Evolutionary conservation across 2,329 filamentous ascomycete genomes (phyloP), one percentile per base, ranked within the genome.

Genomic region (Hypocreales sp.): DNA sequence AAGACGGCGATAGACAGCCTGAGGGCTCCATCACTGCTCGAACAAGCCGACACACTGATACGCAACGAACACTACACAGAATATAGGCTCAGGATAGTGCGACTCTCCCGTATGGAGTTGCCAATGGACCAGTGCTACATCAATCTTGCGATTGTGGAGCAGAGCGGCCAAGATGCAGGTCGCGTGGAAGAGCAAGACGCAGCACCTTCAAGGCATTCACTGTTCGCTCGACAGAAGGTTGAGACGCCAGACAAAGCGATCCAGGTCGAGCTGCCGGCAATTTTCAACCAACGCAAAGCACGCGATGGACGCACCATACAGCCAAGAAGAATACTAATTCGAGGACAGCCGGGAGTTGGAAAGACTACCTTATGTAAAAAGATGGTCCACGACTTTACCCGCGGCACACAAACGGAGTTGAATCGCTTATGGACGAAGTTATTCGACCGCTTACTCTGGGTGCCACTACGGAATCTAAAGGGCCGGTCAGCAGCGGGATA

Each of bases 301-400:
- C n/a, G n/a, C n/a, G n/a, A 41, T 17, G 37, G 35, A 17, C 8
- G 7, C 1, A 19, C 8, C 8, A 35, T 32, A 5, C 9, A 20
- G n/a, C 45, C 48, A 20, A 42, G 41, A 34, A 36, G 48, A 24
- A 47, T 57, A n/a, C 29, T 55, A 22, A 55, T 57, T 25, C 40
- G 41, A 19, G 53, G 51, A 20, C 42, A 40, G 6, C 47, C 52
- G 0, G 53, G 54, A 24, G 44, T 55, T 1, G 52, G 52, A 3
- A 58, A 57, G 40, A 53, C 51, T 7, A 57, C 54, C 2, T 32
- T 56, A 11, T 57, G 51, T 39, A 56, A 57, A 31, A 58, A 56
- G 36, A 50, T 56, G 8, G 40, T 57, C 19, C 27, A 51, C 29
- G 46, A 51, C 8, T 56, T 51, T 35, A 26, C 25, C 5, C 20